These are phyloP conservation scores for Brassica napus DNA, from an alignment of 345 rosid species.

Conservation along the genomic window DNA sequence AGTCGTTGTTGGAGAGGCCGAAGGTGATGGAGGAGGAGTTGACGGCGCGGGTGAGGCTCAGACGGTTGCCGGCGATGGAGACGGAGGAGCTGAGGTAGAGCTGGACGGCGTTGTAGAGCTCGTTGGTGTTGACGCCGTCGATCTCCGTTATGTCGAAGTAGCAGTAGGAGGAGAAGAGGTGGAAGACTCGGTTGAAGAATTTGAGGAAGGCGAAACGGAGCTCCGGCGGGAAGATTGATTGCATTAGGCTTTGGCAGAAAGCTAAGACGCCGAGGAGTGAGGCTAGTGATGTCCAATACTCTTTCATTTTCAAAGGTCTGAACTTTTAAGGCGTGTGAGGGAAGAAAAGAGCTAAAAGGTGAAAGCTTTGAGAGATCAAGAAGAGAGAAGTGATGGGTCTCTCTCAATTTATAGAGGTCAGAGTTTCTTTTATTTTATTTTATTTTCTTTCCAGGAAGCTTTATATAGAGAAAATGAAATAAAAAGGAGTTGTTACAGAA, in stretches of 20 bases:
- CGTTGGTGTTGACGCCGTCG: slow-evolving; percentile 98
- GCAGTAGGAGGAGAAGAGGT: slow-evolving; percentile 62
- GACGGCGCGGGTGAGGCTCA: slow-evolving; percentile 82
- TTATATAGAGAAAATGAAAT: not conserved
- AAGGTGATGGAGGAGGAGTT: slow-evolving; percentile 89
- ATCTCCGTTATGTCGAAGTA: slow-evolving; percentile 94
- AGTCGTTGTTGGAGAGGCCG: slow-evolving; percentile 80
- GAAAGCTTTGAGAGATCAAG: slow-evolving; percentile 35
- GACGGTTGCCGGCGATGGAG: slow-evolving; percentile 71
- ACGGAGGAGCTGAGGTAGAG: slow-evolving; percentile 80
- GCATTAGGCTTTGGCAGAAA: slow-evolving; percentile 74
- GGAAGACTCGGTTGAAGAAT: slow-evolving; percentile 53
- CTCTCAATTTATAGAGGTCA: slow-evolving; percentile 27
- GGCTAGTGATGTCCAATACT: slow-evolving; percentile 80
- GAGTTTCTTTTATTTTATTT: not conserved
- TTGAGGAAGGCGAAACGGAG: slow-evolving; percentile 72
- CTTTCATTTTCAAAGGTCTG: slow-evolving; percentile 49
- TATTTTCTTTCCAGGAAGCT: not conserved
- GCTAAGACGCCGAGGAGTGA: slow-evolving; percentile 85
- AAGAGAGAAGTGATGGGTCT: slow-evolving; percentile 27
- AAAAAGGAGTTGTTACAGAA: not conserved
- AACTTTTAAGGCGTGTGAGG: slow-evolving; percentile 12
- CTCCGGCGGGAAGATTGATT: slow-evolving; percentile 77
- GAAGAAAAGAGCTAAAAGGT: not conserved
- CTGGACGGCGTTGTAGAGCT: slow-evolving; percentile 98